These are phyloP conservation scores for Podila epigama DNA, from an alignment of 192 early-diverging fungal species.

Conservation along the genomic window DNA sequence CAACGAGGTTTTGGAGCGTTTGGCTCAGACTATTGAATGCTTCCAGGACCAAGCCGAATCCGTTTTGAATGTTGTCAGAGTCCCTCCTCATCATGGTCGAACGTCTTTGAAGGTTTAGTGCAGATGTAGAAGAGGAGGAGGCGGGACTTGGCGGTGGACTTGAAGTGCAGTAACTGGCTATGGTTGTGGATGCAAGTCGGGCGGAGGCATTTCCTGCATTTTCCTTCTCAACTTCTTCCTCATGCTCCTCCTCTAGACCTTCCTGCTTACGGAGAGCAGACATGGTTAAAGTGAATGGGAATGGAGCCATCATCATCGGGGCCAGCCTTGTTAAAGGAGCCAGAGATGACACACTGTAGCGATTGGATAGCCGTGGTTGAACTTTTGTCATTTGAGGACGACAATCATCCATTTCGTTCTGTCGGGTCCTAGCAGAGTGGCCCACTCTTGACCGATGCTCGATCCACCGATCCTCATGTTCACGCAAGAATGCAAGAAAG, in stretches of 20 bases:
- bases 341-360: too few relatives aligned
- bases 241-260: too few relatives aligned
- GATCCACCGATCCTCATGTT: neutral
- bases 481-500: neutral
- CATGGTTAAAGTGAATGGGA: too few relatives aligned
- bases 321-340: too few relatives aligned
- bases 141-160: too few relatives aligned
- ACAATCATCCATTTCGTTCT: neutral
- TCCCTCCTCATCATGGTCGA: neutral
- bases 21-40: conserved; percentile 15
- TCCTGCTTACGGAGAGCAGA: too few relatives aligned
- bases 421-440: neutral
- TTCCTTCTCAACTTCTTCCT: too few relatives aligned
- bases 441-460: neutral
- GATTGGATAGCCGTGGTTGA: too few relatives aligned
- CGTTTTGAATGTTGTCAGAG: neutral
- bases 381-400: neutral
- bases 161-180: too few relatives aligned
- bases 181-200: too few relatives aligned
- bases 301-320: too few relatives aligned
- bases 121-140: neutral
- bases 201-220: too few relatives aligned
- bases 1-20: conserved; percentile 30
- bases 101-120: neutral
- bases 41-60: neutral